A percentile compares a stretch with the other conserved stretches of the same genome.
Conservation (phyloP, 2,329 filamentous ascomycete genomes). For the Aspergillus sp. region DNA sequence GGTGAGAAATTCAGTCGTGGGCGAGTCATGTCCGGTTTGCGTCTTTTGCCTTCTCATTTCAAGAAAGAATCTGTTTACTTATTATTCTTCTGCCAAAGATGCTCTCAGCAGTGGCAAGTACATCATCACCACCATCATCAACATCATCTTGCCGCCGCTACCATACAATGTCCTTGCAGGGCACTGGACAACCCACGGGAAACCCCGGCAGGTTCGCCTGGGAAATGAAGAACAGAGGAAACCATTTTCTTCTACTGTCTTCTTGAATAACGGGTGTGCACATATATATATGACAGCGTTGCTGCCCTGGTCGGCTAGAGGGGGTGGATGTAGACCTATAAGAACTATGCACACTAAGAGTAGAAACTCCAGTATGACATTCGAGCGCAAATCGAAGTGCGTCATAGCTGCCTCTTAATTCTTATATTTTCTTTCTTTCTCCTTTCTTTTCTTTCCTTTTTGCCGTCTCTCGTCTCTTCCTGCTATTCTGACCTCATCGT, state of each 20-base stretch:
- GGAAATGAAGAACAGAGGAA: background rate
- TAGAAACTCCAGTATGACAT: no score
- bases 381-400: conserved; percentile 3
- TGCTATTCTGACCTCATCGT: background rate
- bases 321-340: no score
- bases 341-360: background rate
- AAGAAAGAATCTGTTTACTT: no score
- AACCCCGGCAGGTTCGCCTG: background rate
- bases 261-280: background rate
- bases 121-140: background rate
- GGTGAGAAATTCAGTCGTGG: background rate
- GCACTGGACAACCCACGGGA: background rate
- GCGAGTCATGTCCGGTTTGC: background rate
- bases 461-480: conserved; percentile 1
- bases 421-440: conserved; percentile 2
- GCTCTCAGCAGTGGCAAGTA: background rate
- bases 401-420: conserved; percentile 3
- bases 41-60: background rate
- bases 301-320: no score
- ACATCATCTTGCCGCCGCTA: background rate
- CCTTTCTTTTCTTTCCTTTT: conserved; percentile 1
- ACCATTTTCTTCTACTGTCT: background rate
- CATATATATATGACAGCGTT: no score
- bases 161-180: no score
- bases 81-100: no score